Evolutionary conservation across 2,329 filamentous ascomycete genomes (phyloP).

Genomic region (Hirsutella minnesotensis): DNA sequence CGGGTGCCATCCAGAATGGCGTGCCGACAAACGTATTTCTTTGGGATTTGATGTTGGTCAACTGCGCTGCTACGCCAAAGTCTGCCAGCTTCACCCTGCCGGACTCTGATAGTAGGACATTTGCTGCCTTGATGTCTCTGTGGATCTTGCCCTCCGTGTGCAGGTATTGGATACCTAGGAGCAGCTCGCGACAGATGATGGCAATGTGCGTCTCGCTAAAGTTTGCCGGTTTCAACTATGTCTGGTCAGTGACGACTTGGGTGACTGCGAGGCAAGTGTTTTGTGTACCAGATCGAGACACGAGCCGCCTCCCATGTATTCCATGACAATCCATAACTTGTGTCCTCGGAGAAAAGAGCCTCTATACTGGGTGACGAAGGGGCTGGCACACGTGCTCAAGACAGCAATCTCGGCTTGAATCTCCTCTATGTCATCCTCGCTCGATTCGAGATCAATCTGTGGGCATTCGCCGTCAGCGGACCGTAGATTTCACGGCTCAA

Average conservation of each 20-base stretch:
- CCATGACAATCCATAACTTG: slow-evolving; percentile 99
- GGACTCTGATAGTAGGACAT: slow-evolving; percentile 79
- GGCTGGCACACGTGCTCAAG: slow-evolving; percentile 86
- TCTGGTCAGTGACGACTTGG: slow-evolving; percentile 16
- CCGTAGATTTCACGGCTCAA: neutral
- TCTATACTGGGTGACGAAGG: slow-evolving; percentile 92
- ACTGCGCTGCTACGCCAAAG: slow-evolving; percentile 91
- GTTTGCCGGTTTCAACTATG: slow-evolving; percentile 73
- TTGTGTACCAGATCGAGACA: slow-evolving; percentile 72
- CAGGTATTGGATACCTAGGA: slow-evolving; percentile 83
- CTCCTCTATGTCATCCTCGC: slow-evolving; percentile 95
- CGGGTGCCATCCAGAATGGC: slow-evolving; percentile 94
- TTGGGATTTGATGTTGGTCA: slow-evolving; percentile 96
- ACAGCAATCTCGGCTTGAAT: slow-evolving; percentile 97
- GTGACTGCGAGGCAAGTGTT: neutral
- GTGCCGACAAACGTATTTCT: slow-evolving; percentile 96
- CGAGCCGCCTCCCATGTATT: slow-evolving; percentile 88
- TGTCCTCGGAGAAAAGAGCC: slow-evolving; percentile 90
- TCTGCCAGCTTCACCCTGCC: slow-evolving; percentile 94
- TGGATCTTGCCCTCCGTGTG: slow-evolving; percentile 93
- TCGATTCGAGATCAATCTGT: slow-evolving; percentile 96
- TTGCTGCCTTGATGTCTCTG: slow-evolving; percentile 92
- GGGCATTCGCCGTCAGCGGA: neutral
- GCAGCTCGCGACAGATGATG: slow-evolving; percentile 83
- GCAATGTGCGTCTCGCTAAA: slow-evolving; percentile 88